Conservation (phyloP, 1,284 basidiomycete species). For the Puccinia polysora region DNA sequence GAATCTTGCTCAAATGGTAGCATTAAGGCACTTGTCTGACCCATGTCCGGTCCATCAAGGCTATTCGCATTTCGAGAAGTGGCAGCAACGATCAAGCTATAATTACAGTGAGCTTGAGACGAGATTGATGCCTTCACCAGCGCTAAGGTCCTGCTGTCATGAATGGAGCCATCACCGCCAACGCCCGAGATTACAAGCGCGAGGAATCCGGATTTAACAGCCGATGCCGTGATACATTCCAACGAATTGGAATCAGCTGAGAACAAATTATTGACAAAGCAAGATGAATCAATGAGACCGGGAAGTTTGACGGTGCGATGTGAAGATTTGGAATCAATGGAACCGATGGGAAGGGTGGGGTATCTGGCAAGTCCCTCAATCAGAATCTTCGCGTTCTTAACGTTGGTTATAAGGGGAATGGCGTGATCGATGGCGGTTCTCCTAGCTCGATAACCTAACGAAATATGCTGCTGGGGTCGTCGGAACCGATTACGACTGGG, state of each 20-base stretch:
- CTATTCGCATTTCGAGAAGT: constrained; percentile 61
- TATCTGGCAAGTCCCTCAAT: constrained; percentile 89
- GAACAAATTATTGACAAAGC: constrained; percentile 63
- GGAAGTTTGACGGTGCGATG: constrained; percentile 86
- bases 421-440: constrained; percentile 99
- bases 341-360: constrained; percentile 76
- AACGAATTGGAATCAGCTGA: constrained; percentile 66
- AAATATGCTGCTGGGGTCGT: constrained; percentile 91
- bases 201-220: constrained; percentile 80
- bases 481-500: constrained; percentile 98
- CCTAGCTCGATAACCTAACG: constrained; percentile 92
- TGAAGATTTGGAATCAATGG: constrained; percentile 90
- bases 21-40: constrained; percentile 75
- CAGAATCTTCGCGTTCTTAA: constrained; percentile 97
- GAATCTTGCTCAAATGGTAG: constrained; percentile 68
- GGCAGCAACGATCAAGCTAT: constrained; percentile 73
- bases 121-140: constrained; percentile 64
- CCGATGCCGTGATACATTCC: constrained; percentile 62
- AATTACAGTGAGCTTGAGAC: constrained; percentile 70
- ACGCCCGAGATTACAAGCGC: constrained; percentile 72
- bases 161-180: constrained; percentile 61
- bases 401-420: constrained; percentile 93
- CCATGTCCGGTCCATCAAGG: constrained; percentile 66
- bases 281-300: constrained; percentile 80
- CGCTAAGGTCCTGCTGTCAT: constrained; percentile 67